Evolutionary conservation across 805 yeast genomes (phyloP).

Genomic region (Metschnikowia arizonensis): DNA sequence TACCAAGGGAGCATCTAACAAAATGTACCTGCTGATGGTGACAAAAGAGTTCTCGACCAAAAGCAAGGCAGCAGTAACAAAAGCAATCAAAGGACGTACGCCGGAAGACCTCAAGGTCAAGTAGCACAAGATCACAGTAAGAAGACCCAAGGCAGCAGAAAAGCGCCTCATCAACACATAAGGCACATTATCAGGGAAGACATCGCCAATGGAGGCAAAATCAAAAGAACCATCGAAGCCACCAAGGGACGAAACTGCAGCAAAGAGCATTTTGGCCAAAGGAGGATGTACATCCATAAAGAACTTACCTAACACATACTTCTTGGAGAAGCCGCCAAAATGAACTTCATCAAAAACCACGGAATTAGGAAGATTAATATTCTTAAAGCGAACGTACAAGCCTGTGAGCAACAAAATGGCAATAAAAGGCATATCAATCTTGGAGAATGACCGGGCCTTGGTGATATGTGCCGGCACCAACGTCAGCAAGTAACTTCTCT

Average conservation of each 20-base stretch:
- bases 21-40: constrained; percentile 70
- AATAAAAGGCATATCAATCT: constrained; percentile 25
- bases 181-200: constrained; percentile 56
- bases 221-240: constrained; percentile 71
- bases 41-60: constrained; percentile 64
- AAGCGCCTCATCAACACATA: constrained; percentile 66
- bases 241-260: constrained; percentile 61
- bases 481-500: constrained; percentile 53
- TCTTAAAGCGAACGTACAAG: constrained; percentile 53
- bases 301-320: constrained; percentile 62
- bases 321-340: constrained; percentile 93
- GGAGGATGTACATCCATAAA: constrained; percentile 83
- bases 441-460: constrained; percentile 19
- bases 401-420: constrained; percentile 49
- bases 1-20: constrained; percentile 71
- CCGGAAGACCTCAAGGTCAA: constrained; percentile 70
- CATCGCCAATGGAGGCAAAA: constrained; percentile 63
- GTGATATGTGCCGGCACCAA: constrained; percentile 41
- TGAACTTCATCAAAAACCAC: constrained; percentile 93
- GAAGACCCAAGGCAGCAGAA: constrained; percentile 65
- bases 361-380: constrained; percentile 64
- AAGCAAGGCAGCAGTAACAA: constrained; percentile 52
- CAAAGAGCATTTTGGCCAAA: constrained; percentile 69
- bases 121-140: constrained; percentile 61
- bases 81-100: constrained; percentile 59